phyloP scores from a whole-genome alignment of 345 rosid species.

The Kandelia obovata region DNA sequence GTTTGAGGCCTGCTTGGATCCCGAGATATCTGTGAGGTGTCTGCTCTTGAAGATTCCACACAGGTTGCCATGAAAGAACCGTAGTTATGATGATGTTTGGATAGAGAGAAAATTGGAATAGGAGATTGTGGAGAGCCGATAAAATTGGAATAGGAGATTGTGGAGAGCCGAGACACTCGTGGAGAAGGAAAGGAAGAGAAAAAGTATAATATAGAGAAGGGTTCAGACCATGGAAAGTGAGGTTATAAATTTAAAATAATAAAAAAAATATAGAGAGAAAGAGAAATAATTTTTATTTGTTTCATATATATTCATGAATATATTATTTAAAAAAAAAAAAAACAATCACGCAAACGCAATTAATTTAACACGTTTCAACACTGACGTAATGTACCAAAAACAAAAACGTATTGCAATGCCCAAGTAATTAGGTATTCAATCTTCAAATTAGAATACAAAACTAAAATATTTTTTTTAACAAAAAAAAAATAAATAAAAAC shows the following conservation, averaged over 20 bases:
- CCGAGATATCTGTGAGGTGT: conserved; percentile 41
- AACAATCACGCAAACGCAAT: too few species aligned
- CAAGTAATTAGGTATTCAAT: too few species aligned
- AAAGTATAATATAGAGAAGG: conserved; percentile 33
- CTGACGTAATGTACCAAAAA: too few species aligned
- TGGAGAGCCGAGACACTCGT: conserved; percentile 6
- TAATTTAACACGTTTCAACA: too few species aligned
- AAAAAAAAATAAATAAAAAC: too few species aligned
- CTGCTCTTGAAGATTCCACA: conserved; percentile 49
- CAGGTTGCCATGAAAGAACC: conserved; percentile 61
- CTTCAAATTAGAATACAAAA: too few species aligned
- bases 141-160: conserved; percentile 5
- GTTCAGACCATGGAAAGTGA: conserved; percentile 30
- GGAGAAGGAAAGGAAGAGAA: conserved; percentile 13
- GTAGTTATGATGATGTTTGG: not conserved
- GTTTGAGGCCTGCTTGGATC: conserved; percentile 36
- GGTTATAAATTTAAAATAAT: not conserved
- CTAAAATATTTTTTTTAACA: too few species aligned
- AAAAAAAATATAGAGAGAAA: not conserved
- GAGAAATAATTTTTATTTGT: not conserved
- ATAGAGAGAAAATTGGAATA: conserved; percentile 1
- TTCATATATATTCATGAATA: not conserved
- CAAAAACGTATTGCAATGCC: too few species aligned
- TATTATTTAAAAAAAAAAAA: too few species aligned
- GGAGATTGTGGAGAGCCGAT: conserved; percentile 8